A percentile compares a stretch with the other conserved stretches of the same genome.
Conservation (phyloP, 75 land plant species). For the Sequoia sempervirens region DNA sequence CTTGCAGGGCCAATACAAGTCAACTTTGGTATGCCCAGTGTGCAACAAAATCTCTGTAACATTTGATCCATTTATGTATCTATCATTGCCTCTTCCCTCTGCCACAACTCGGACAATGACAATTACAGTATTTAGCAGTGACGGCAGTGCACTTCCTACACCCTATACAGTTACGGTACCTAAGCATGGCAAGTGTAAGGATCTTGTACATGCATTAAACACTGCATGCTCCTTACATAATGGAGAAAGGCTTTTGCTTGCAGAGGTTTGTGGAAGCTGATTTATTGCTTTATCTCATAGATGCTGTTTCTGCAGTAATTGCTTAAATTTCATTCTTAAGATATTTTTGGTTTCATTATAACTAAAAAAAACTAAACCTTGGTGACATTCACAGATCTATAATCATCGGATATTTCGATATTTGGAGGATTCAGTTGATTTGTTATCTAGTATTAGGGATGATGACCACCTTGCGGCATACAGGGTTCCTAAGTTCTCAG, state of each 20-base stretch:
- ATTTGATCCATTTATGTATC: conserved; percentile 89
- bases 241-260: conserved; percentile 54
- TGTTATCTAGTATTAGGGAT: conserved; percentile 61
- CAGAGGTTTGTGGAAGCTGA: conserved; percentile 50
- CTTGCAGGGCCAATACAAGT: conserved; percentile 63
- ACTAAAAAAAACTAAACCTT: conserved; percentile 1
- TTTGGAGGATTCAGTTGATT: conserved; percentile 55
- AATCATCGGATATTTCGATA: conserved; percentile 57
- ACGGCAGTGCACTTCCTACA: conserved; percentile 38
- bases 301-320: not conserved
- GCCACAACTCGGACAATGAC: conserved; percentile 55
- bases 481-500: conserved; percentile 44
- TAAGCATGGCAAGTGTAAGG: conserved; percentile 40
- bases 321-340: not conserved
- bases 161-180: conserved; percentile 53
- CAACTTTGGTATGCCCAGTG: conserved; percentile 68
- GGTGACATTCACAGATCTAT: conserved; percentile 35
- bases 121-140: conserved; percentile 45
- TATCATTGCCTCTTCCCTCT: conserved; percentile 65
- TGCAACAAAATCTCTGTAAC: conserved; percentile 72
- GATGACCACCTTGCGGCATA: conserved; percentile 77
- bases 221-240: conserved; percentile 37
- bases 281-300: not conserved
- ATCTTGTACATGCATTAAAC: conserved; percentile 52
- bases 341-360: not conserved